Evolutionary conservation across 2,329 filamentous ascomycete species (phyloP).

Genomic region (Clonostachys sp.): DNA sequence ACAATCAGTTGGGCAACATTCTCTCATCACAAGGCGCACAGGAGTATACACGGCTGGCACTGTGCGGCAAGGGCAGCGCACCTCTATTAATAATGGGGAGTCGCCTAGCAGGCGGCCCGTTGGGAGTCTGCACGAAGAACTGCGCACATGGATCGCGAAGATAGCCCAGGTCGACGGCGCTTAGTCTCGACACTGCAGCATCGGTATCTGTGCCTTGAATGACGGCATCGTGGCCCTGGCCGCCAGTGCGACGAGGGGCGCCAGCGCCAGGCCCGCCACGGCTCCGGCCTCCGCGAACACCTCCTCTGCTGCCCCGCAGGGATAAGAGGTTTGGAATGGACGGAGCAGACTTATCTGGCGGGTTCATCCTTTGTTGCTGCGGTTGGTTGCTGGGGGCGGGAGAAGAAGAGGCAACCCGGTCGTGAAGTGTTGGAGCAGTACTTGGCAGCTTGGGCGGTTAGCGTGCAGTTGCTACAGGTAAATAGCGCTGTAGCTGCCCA

Average conservation of each 20-base stretch:
- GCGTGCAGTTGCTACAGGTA: no score
- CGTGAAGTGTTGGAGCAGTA: no score
- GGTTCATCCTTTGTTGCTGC: neutral
- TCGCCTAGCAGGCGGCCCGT: slow-evolving; percentile 52
- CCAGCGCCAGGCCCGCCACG: slow-evolving; percentile 25
- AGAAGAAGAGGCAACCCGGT: no score
- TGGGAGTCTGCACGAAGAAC: slow-evolving; percentile 54
- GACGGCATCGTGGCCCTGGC: slow-evolving; percentile 55
- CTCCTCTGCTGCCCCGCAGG: slow-evolving; percentile 40
- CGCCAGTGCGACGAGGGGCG: neutral
- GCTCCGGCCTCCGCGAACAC: slow-evolving; percentile 33
- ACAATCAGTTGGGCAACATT: slow-evolving; percentile 4
- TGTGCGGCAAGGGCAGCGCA: slow-evolving; percentile 26
- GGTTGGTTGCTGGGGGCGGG: no score
- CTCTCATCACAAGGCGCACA: neutral
- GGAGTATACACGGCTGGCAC: neutral
- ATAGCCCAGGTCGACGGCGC: slow-evolving; percentile 82
- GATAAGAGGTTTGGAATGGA: slow-evolving; percentile 76
- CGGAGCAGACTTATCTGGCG: slow-evolving; percentile 56
- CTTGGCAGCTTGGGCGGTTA: no score
- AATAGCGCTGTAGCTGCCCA: no score
- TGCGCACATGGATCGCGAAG: slow-evolving; percentile 75
- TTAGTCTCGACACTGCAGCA: slow-evolving; percentile 82
- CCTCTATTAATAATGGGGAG: slow-evolving; percentile 94
- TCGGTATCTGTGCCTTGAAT: slow-evolving; percentile 91